Evolutionary conservation across 208 protist species (phyloP), one percentile per base, ranked within the genome.

Genomic region (Trypanosoma platydactyli): DNA sequence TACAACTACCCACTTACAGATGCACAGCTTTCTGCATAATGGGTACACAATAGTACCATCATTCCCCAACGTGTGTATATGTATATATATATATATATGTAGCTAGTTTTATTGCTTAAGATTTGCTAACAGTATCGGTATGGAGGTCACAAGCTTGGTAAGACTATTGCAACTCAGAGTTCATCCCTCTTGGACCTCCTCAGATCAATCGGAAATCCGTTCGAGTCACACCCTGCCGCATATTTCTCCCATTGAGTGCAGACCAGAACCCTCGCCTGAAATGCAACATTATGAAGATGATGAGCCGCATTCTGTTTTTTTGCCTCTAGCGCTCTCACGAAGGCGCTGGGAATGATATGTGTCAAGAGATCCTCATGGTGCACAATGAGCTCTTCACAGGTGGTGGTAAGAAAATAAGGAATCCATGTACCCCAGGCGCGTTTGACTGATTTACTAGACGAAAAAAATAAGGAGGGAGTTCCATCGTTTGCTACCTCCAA

Each of bases 321-420:
- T 62, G 30, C 40, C 30, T 27, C 30, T 3, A 6, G n/a, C 25
- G 50, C 44, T 3, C n/a, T 16, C 49, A 44, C 57, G 3, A 49
- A 44, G 3, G 27, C 66, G 3, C 12, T 40, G 33, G 59, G 41
- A 5, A 64, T 52, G 0, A 20, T 38, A 42, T 49, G 25, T 38
- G 41, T 50, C 7, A 71, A 22, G 11, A 27, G 30, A 7, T 68
- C 68, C 61, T 68, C 68, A 12, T 59, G 12, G 18, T 63, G 51
- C n/a, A 68, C 61, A 1, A 74, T n/a, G 3, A 74, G 38, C 22
- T 68, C 61, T 45, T 74, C 68, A 44, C 68, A 74, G 0, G 68
- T 67, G 35, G 54, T 53, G n/a, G 61, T 13, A 22, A 74, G 61
- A 58, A 74, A 74, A 9, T 16, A 58, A 20, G 53, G 53, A 44